Percentiles rank a stretch among this genome's conserved stretches.
Evolutionary conservation across 306 rosid genomes (phyloP).

Genomic region (Cucurbita ficifolia): DNA sequence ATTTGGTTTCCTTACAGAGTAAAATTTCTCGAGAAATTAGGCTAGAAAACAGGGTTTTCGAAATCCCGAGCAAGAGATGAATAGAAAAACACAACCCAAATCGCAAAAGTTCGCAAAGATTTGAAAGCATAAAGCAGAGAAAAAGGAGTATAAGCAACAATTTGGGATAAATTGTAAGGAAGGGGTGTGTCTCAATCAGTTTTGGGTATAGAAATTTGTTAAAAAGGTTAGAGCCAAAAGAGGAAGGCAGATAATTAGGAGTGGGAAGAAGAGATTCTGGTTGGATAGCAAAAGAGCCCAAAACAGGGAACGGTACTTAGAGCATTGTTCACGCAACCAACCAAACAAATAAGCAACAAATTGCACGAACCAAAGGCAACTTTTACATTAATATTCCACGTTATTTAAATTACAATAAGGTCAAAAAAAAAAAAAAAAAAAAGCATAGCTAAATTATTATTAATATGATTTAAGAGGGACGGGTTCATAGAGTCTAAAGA

Average conservation of each 20-base stretch:
- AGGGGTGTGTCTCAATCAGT: no score
- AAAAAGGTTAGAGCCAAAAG: not conserved
- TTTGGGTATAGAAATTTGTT: not conserved
- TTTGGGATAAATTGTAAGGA: no score
- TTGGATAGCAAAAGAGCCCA: constrained; percentile 14
- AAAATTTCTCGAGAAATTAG: not conserved
- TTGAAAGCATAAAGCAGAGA: no score
- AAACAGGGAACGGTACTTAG: constrained; percentile 37
- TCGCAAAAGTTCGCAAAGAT: not conserved
- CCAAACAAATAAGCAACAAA: constrained; percentile 6
- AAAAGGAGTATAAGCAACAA: no score
- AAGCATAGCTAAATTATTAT: no score
- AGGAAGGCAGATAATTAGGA: constrained; percentile 9
- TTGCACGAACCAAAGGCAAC: no score
- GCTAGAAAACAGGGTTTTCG: constrained; percentile 3
- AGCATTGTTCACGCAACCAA: constrained; percentile 46
- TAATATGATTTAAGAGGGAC: no score
- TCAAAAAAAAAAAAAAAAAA: no score
- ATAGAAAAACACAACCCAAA: not conserved
- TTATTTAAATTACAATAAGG: no score
- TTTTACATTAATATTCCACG: no score
- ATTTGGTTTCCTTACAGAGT: not conserved
- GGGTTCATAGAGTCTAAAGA: not conserved
- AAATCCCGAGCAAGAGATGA: not conserved
- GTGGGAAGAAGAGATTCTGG: constrained; percentile 30